A percentile compares a stretch with the other conserved stretches of the same genome.
Evolutionary conservation across 2,329 filamentous ascomycete species (phyloP).

Genomic region (Aphanocladium album): DNA sequence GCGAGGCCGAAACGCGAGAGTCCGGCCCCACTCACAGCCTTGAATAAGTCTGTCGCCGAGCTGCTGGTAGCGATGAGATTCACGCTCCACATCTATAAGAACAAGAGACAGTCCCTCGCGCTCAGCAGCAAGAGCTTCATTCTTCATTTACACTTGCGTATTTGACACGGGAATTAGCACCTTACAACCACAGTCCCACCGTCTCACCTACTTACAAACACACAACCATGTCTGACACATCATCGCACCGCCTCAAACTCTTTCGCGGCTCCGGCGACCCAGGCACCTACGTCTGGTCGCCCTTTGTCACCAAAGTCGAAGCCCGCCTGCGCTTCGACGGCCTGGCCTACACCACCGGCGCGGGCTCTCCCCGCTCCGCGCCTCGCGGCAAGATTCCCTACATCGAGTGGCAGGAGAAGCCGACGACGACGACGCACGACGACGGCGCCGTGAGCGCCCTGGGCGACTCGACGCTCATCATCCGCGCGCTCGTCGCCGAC

Average conservation of each 20-base stretch:
- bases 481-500: slow-evolving; percentile 30
- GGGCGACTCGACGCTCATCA: slow-evolving; percentile 53
- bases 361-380: slow-evolving; percentile 39
- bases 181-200: background rate
- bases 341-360: slow-evolving; percentile 39
- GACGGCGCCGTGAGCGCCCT: slow-evolving; percentile 24
- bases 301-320: slow-evolving; percentile 59
- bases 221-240: background rate
- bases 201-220: background rate
- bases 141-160: too few species aligned
- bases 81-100: too few species aligned
- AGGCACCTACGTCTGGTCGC: slow-evolving; percentile 49
- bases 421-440: too few species aligned
- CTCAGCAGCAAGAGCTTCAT: too few species aligned
- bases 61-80: too few species aligned
- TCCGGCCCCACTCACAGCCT: background rate
- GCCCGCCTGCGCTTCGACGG: slow-evolving; percentile 51
- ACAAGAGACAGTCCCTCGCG: too few species aligned
- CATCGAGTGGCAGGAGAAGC: slow-evolving; percentile 23
- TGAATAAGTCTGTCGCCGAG: background rate
- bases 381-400: slow-evolving; percentile 60
- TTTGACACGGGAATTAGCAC: too few species aligned
- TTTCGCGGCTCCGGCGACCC: slow-evolving; percentile 44
- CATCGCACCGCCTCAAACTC: slow-evolving; percentile 25
- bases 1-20: background rate